Base-by-base conservation (phyloP, 192 early-diverging fungal species). In the Podila minutissima region DNA sequence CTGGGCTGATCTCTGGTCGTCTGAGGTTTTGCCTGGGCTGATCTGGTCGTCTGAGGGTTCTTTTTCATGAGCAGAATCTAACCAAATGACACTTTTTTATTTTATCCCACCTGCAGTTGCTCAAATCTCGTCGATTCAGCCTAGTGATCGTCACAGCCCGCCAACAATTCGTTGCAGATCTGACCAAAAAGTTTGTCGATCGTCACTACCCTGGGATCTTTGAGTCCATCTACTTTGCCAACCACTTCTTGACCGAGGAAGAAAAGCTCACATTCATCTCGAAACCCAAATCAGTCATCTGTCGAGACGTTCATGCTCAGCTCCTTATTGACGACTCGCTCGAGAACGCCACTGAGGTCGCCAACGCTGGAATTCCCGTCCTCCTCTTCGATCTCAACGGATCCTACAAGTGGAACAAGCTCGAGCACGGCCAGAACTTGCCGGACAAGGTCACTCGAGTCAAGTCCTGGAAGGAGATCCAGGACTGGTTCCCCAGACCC, bases 211-310 rank as follows among this genome's bases (percentile, higher is more conserved):
- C 88, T 28, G 88, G 87, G 61, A 86, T 91, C 41, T 89, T 91
- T 73, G 88, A 87, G 58, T 86, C 86, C n/a, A 88, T 91, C 35
- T 89, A 91, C 64, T 91, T 91, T 71, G 87, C 87, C 31, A 91
- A 91, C 59, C 83, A 85, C 51, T 83, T 69, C 51, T 61, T 91
- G 50, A 83, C 89, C 2, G 78, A 85, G 58, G 75, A 83, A 41
- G 89, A 91, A 63, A 85, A 84, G 48, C 49, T 82, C 5, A 82
- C 84, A 17, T 87, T 86, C 64, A 82, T 88, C 24, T 86, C 84
- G 22, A 89, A 89, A 64, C 79, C 86, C 41, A 91, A 91, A 62
- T 83, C 87, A 4, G 83, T 85, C 20, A 85, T 91, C 26, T 88
- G 85, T 69, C 71, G 75, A 60, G 89, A 91, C 64, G 86, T 91